These are phyloP conservation scores for Nicotiana knightiana DNA, from an alignment of 257 asterid species.

Conservation along the genomic window DNA sequence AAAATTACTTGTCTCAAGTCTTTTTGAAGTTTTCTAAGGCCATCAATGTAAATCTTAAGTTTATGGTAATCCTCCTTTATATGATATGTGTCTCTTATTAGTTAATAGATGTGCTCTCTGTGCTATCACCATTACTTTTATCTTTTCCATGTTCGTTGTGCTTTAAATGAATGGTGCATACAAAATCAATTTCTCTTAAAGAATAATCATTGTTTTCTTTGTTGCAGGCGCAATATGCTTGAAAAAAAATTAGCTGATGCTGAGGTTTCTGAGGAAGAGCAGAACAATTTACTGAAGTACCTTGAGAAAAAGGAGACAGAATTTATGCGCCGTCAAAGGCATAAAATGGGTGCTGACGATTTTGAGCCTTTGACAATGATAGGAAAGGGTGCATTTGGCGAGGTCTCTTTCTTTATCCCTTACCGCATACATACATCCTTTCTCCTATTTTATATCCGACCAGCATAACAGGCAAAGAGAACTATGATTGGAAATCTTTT, in stretches of 20 bases:
- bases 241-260: constrained; percentile 94
- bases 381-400: constrained; percentile 97
- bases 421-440: not conserved
- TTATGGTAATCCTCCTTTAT: not conserved
- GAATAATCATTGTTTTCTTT: constrained; percentile 8
- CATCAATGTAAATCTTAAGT: not conserved
- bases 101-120: not conserved
- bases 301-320: constrained; percentile 92
- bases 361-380: constrained; percentile 94
- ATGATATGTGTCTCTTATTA: not conserved
- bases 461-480: not conserved
- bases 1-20: not conserved
- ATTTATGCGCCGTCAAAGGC: constrained; percentile 97
- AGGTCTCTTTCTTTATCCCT: constrained; percentile 44
- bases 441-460: not conserved
- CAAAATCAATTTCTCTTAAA: not conserved
- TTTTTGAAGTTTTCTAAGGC: not conserved
- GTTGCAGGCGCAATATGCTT: constrained; percentile 67
- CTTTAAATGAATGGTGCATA: not conserved
- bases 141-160: not conserved
- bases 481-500: not conserved
- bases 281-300: constrained; percentile 64
- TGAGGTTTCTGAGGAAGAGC: constrained; percentile 89
- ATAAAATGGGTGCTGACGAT: constrained; percentile 97
- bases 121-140: not conserved